Evolutionary conservation across 352 stramenopile species (phyloP), one percentile per base, ranked within the genome.

Genomic region (Phytophthora hybrid): DNA sequence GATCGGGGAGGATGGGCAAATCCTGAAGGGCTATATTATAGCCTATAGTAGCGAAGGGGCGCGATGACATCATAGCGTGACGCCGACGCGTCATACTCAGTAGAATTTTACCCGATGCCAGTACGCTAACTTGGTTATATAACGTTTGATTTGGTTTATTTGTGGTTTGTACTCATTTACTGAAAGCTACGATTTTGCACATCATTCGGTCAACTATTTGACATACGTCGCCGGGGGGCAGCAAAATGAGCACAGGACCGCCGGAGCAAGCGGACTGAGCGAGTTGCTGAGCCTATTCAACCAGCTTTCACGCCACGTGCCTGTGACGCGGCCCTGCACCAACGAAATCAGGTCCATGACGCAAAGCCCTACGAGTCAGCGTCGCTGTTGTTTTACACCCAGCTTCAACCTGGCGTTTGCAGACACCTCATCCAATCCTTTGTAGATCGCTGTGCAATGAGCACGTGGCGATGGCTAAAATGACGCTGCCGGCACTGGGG

Each of bases 61-160:
- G 54, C 61, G 75, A 79, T 83, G 78, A 85, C 73, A 80, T 83
- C 76, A 81, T 74, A n/a, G 11, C 34, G 59, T 83, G 59, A 29
- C 47, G 21, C 8, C 49, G 57, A 53, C 59, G n/a, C 47, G 21
- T 54, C 47, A 51, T 5, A 1, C 5, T 49, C 21, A 66, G 55
- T 63, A 49, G 26, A 11, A 57, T 63, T n/a, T 1, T 58, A 59
- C 39, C 31, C 1, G 13, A 47, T 34, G 8, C 62, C 59, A 75
- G 49, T 68, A 26, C 23, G 23, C 3, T 3, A 26, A 11, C 0
- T 21, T 14, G 21, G 1, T 21, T 14, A 6, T 7, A 49, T n/a
- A 49, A 19, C 8, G 2, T 51, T 51, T 21, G 8, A 5, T 10
- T 51, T 5, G 41, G 41, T 21, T 11, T 51, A 51, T 11, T 7